A percentile compares a stretch with the other conserved stretches of the same genome.
Conservation (phyloP, 768 basidiomycete species). For the Phaeotremella fagi region DNA sequence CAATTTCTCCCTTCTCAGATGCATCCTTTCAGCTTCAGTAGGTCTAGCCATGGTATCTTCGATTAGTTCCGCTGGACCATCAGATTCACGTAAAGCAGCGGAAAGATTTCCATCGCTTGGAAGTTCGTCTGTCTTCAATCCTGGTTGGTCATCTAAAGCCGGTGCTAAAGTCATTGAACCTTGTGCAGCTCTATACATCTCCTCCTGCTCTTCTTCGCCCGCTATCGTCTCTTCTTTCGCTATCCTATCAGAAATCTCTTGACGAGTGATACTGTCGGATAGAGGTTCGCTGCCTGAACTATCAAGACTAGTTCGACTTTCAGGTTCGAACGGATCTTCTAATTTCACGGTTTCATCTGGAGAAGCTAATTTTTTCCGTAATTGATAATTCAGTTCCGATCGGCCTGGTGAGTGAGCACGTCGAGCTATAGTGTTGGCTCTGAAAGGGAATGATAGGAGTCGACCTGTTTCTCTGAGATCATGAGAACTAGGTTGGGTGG, state of each 20-base stretch:
- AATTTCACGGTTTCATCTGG: conserved; percentile 8
- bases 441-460: conserved; percentile 37
- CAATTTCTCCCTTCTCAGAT: conserved; percentile 53
- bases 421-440: conserved; percentile 38
- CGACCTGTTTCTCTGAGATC: neutral
- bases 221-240: conserved; percentile 24
- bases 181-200: conserved; percentile 18
- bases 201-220: conserved; percentile 22
- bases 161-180: conserved; percentile 13
- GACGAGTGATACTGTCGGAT: conserved; percentile 1
- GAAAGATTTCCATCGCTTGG: conserved; percentile 13
- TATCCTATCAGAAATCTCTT: conserved; percentile 15
- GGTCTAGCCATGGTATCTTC: conserved; percentile 17
- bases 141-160: conserved; percentile 6
- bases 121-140: neutral
- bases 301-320: neutral
- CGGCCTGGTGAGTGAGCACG: conserved; percentile 27
- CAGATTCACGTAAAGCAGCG: conserved; percentile 28
- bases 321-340: conserved; percentile 1
- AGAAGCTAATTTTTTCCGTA: conserved; percentile 8
- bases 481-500: neutral
- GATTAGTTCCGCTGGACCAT: conserved; percentile 16
- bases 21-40: conserved; percentile 20
- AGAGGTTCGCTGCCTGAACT: neutral
- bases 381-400: conserved; percentile 31